Percentiles rank a stretch among this genome's conserved stretches.
These are phyloP conservation scores for Paraconiothyrium brasiliense DNA, from an alignment of 2,329 filamentous ascomycete genomes.

Conservation along the genomic window DNA sequence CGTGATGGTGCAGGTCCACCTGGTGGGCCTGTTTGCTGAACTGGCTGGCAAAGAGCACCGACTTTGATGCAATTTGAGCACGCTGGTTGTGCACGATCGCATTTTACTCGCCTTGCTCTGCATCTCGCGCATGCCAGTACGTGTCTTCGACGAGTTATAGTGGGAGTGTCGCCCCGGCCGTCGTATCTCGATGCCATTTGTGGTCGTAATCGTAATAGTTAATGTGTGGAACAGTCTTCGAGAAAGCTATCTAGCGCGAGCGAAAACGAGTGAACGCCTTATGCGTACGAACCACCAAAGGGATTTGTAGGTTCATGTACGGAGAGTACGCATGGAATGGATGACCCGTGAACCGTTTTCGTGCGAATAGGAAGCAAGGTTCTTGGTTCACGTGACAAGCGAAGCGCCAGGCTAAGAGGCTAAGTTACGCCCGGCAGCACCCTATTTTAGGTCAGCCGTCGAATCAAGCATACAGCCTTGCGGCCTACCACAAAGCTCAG, in stretches of 20 bases:
- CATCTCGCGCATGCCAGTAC: conserved; percentile 34
- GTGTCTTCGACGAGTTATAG: conserved; percentile 33
- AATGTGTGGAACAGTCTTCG: neutral
- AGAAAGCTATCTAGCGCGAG: conserved; percentile 13
- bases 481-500: conserved; percentile 14
- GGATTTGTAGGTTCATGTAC: conserved; percentile 20
- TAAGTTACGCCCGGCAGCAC: conserved; percentile 21
- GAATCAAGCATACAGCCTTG: conserved; percentile 17
- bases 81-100: conserved; percentile 33
- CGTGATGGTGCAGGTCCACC: conserved; percentile 17
- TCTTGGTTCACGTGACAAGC: conserved; percentile 17
- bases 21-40: conserved; percentile 20
- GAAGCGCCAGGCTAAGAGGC: conserved; percentile 21
- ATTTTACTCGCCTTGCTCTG: conserved; percentile 34
- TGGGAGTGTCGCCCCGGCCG: conserved; percentile 27
- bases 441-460: conserved; percentile 20
- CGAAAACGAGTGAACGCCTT: conserved; percentile 9
- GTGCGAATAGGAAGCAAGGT: conserved; percentile 17
- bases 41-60: conserved; percentile 30
- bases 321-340: conserved; percentile 13
- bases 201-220: conserved; percentile 8
- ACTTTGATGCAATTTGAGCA: conserved; percentile 34
- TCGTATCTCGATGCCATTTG: conserved; percentile 26
- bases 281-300: conserved; percentile 18
- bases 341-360: conserved; percentile 13